Conservation (phyloP, 73 alveolate species). For the Stentor coeruleus region DNA sequence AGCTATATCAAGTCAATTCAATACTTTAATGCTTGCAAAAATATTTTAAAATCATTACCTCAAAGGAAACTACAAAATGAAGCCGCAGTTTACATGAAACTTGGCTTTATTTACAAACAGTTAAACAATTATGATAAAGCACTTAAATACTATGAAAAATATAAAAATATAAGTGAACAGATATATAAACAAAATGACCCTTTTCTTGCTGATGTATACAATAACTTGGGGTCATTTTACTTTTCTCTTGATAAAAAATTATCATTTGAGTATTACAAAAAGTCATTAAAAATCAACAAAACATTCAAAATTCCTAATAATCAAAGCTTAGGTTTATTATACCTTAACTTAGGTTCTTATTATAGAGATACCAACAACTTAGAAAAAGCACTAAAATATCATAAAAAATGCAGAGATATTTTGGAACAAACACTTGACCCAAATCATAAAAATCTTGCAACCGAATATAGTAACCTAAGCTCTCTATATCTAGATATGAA, state of each 20-base stretch:
- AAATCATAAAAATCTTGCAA: not conserved
- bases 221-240: not conserved
- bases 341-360: not conserved
- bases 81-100: too few species aligned
- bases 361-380: too few species aligned
- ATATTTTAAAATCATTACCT: too few species aligned
- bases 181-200: not conserved
- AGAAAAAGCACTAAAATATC: not conserved
- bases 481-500: not conserved
- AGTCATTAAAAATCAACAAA: too few species aligned
- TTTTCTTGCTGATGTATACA: not conserved
- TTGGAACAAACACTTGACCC: not conserved
- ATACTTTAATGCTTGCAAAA: too few species aligned
- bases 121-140: constrained; percentile 1
- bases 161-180: not conserved
- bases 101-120: too few species aligned
- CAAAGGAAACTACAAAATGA: too few species aligned
- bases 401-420: not conserved
- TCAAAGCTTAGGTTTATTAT: not conserved
- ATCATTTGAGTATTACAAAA: not conserved
- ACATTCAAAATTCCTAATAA: too few species aligned
- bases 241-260: not conserved
- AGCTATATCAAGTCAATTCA: too few species aligned
- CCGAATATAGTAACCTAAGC: not conserved
- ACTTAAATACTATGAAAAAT: not conserved